Evolutionary conservation across 805 yeast species (phyloP), one percentile per base, ranked within the genome.

Genomic region (Kregervanrija delftensis): DNA sequence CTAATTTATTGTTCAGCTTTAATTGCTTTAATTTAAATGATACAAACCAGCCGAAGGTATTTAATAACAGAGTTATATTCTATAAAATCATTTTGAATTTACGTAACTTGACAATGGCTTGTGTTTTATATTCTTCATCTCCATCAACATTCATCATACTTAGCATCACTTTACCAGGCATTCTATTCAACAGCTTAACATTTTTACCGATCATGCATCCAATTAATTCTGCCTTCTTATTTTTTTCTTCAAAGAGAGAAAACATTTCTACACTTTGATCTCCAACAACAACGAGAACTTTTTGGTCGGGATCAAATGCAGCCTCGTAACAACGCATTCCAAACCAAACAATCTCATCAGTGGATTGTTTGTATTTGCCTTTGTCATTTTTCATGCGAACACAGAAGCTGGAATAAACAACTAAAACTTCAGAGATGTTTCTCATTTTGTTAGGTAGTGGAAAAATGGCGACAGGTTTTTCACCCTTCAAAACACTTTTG

Each of bases 321-420:
- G 65, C 62, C 22, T 52, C 57, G 3, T 28, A 42, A 46, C 61
- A 55, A 13, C 50, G 49, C 31, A 57, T 54, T 3, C 59, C 56
- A 39, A 63, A 53, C 44, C 59, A 47, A 8, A 58, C 44, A 8
- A 60, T 53, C 37, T 60, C 62, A 15, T 54, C 53, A 22, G 57
- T 45, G 5, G 65, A 59, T 30, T 48, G 52, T 10, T 51, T 39
- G 22, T 55, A 59, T 30, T 49, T 43, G 13, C 51, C 61, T 13
- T 46, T 49, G 10, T 51, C 39, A 32, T 49, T 55, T 35, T 55
- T 49, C 36, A 60, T 61, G 35, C 61, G 54, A 43, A 61, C 50
- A 38, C 57, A 57, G 34, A 58, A 58, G 17, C 51, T 49, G 4
- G 61, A 46, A 39, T 57, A 63, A 4, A 63, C 62, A n/a, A 60